Conservation (phyloP, 331 rosid genomes). For the Ulmus americana region DNA sequence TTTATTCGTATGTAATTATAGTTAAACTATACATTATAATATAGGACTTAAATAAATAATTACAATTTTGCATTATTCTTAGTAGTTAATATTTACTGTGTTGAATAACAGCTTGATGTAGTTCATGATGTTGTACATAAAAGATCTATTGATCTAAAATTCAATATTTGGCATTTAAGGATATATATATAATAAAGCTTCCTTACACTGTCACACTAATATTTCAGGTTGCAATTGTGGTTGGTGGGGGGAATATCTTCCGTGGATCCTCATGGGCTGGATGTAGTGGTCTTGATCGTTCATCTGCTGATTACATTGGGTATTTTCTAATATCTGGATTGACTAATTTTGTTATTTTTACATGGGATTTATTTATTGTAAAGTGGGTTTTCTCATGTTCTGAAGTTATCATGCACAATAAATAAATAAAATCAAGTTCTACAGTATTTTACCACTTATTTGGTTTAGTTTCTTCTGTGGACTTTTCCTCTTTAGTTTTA, state of each 20-base stretch:
- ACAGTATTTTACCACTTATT: too few species aligned
- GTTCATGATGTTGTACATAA: conserved; percentile 12
- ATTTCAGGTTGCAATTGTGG: conserved; percentile 89
- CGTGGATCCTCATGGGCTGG: conserved; percentile 94
- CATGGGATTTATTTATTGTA: not conserved
- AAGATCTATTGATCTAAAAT: conserved; percentile 17
- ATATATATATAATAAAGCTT: conserved; percentile 7
- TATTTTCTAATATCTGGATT: conserved; percentile 29
- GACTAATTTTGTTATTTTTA: not conserved
- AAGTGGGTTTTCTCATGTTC: not conserved
- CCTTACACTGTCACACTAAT: conserved; percentile 1
- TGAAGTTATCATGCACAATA: not conserved
- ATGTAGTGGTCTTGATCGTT: conserved; percentile 81
- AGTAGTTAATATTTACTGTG: not conserved
- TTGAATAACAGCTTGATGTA: not conserved
- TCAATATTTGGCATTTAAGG: not conserved
- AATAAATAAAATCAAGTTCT: too few species aligned
- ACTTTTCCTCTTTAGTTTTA: not conserved
- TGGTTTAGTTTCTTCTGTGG: not conserved
- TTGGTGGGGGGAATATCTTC: conserved; percentile 94
- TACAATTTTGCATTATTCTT: conserved; percentile 2
- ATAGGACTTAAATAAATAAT: not conserved
- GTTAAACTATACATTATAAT: not conserved
- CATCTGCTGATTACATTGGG: conserved; percentile 97
- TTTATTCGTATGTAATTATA: not conserved